Conservation (phyloP, 768 basidiomycete species). For the Sistotremastrum suecicum region DNA sequence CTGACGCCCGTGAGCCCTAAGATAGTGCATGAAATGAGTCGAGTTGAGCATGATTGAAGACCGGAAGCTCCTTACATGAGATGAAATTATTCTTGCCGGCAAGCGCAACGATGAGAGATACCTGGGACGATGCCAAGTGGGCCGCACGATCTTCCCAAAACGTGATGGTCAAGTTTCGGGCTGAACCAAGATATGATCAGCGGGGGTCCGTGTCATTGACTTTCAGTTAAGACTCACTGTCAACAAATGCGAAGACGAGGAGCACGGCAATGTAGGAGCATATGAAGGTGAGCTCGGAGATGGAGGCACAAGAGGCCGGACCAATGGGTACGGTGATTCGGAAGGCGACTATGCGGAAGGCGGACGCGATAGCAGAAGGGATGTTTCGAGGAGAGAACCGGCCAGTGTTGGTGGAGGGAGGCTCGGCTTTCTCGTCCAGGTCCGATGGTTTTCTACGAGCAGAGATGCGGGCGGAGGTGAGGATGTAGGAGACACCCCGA, state of each 20-base stretch:
- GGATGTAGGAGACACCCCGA: conserved; percentile 12
- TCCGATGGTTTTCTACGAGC: conserved; percentile 1
- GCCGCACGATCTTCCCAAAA: conserved; percentile 22
- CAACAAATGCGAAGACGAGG: conserved; percentile 28
- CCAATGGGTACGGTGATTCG: conserved; percentile 34
- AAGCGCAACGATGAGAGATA: conserved; percentile 37
- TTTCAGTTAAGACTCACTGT: conserved; percentile 23
- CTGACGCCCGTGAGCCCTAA: conserved; percentile 37
- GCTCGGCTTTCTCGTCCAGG: neutral
- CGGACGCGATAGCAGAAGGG: conserved; percentile 24
- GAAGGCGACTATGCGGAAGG: conserved; percentile 35
- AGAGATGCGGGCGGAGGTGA: conserved; percentile 2
- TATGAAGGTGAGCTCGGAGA: conserved; percentile 34
- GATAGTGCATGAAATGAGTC: neutral
- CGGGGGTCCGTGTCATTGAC: neutral
- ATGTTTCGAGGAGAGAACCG: conserved; percentile 17
- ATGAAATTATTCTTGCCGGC: conserved; percentile 46
- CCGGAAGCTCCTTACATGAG: conserved; percentile 22
- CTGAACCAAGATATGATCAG: conserved; percentile 3
- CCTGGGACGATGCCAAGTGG: conserved; percentile 30
- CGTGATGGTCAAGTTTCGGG: conserved; percentile 8
- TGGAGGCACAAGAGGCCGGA: conserved; percentile 18
- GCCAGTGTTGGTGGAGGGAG: conserved; percentile 5
- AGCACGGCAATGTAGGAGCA: conserved; percentile 30
- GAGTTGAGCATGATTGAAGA: too few relatives aligned